Conservation (phyloP, 768 basidiomycete species). For the Hydnum rufescens region DNA sequence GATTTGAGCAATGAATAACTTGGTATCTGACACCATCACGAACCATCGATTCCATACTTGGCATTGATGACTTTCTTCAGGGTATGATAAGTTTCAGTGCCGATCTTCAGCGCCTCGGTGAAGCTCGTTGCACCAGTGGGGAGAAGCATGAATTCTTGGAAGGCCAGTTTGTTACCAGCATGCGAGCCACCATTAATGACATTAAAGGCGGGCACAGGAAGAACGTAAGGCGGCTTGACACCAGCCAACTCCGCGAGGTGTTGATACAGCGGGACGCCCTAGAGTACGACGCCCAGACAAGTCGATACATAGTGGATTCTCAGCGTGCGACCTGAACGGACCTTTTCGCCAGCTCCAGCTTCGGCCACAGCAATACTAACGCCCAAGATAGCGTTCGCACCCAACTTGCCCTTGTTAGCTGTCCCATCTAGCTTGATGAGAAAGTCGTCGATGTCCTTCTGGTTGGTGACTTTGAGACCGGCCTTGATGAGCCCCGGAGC, state of each 20-base stretch:
- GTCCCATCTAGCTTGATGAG: conserved; percentile 96
- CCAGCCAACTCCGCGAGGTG: conserved; percentile 94
- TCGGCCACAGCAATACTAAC: conserved; percentile 90
- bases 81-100: conserved; percentile 93
- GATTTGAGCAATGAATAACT: not conserved
- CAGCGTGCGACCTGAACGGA: conserved; percentile 11
- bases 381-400: conserved; percentile 97
- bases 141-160: conserved; percentile 99
- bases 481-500: conserved; percentile 76
- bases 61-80: conserved; percentile 98
- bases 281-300: not conserved
- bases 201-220: conserved; percentile 90
- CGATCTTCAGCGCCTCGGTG: conserved; percentile 96
- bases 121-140: conserved; percentile 84
- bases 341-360: conserved; percentile 86
- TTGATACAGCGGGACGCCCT: conserved; percentile 82
- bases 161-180: conserved; percentile 98
- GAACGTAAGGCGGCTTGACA: conserved; percentile 79
- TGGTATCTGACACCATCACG: conserved; percentile 14
- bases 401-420: conserved; percentile 96
- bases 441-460: conserved; percentile 94
- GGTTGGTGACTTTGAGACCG: conserved; percentile 63
- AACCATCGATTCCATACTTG: conserved; percentile 98
- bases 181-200: conserved; percentile 99
- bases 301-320: not conserved